Conservation (phyloP, 2,329 filamentous ascomycete genomes). For the Aspergillus pseudoterreus region DNA sequence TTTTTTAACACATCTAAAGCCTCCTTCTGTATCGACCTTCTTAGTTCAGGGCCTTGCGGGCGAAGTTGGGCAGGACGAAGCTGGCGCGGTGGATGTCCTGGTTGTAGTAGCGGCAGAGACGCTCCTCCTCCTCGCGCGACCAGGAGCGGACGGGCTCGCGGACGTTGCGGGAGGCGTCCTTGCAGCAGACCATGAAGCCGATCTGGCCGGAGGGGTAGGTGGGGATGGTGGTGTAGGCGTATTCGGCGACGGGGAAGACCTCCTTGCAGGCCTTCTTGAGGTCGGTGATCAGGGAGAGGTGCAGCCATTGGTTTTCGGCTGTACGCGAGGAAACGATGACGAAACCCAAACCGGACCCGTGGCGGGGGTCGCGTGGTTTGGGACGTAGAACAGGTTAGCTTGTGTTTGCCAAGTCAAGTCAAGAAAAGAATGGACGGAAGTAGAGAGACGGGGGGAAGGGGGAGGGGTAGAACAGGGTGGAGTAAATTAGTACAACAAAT, state of each 20-base stretch:
- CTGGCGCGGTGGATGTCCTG: slow-evolving; percentile 91
- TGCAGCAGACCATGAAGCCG: slow-evolving; percentile 99
- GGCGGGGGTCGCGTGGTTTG: slow-evolving; percentile 27
- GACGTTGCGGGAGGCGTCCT: slow-evolving; percentile 81
- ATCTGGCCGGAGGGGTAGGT: slow-evolving; percentile 99
- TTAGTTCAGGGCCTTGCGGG: slow-evolving; percentile 62
- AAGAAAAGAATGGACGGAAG: slow-evolving; percentile 5
- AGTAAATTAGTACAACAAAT: slow-evolving; percentile 9
- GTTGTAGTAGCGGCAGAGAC: slow-evolving; percentile 96
- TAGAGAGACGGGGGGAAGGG: slow-evolving; percentile 3
- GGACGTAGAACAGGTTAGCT: slow-evolving; percentile 24
- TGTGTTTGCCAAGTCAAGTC: slow-evolving; percentile 1
- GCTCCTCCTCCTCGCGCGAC: slow-evolving; percentile 82
- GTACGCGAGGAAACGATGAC: slow-evolving; percentile 21
- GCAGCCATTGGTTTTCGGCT: slow-evolving; percentile 99
- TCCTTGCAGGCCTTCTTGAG: slow-evolving; percentile 96
- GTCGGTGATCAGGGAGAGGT: slow-evolving; percentile 86
- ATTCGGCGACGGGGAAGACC: slow-evolving; percentile 96
- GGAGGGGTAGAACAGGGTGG: slow-evolving; percentile 1
- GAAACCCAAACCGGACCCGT: slow-evolving; percentile 22
- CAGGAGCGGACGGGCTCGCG: slow-evolving; percentile 79
- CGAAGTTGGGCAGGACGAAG: slow-evolving; percentile 92
- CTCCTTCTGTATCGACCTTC: neutral
- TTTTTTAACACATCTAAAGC: slow-evolving; percentile 1
- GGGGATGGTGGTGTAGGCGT: slow-evolving; percentile 96